Conservation (phyloP, 306 rosid species). For the Prunus mongolica region DNA sequence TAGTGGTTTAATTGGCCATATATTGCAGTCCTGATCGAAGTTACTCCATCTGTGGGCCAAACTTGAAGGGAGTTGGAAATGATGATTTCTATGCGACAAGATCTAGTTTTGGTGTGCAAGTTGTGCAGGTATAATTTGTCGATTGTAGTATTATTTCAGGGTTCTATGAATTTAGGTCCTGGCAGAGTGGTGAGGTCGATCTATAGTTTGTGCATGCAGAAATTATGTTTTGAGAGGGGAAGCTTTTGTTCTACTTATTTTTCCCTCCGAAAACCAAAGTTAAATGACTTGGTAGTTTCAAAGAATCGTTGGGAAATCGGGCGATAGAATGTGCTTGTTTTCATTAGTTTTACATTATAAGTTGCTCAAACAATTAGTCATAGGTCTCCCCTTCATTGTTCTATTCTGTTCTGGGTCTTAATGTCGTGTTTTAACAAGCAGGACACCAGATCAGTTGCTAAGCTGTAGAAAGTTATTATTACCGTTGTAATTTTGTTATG, state of each 20-base stretch:
- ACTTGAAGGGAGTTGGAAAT: conserved; percentile 66
- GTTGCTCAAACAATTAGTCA: neutral
- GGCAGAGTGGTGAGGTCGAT: neutral
- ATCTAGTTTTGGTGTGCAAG: conserved; percentile 88
- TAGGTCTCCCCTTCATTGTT: neutral
- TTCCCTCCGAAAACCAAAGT: neutral
- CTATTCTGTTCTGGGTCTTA: neutral
- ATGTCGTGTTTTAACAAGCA: neutral
- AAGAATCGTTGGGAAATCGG: neutral
- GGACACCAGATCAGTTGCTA: neutral
- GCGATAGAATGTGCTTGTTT: neutral
- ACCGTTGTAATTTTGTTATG: conserved; percentile 13
- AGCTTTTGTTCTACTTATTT: neutral
- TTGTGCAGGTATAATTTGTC: conserved; percentile 74
- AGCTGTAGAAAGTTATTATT: neutral
- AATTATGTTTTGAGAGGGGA: neutral
- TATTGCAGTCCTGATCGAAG: conserved; percentile 82
- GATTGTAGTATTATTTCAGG: neutral
- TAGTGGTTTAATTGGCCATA: conserved; percentile 11
- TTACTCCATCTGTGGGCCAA: conserved; percentile 91
- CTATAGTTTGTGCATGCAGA: neutral
- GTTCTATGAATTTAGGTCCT: neutral
- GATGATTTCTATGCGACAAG: conserved; percentile 71
- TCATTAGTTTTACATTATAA: conserved; percentile 6
- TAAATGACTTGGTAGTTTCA: conserved; percentile 3